A percentile compares a stretch with the other conserved stretches of the same genome.
Conservation (phyloP, 2,329 filamentous ascomycete species). For the Fusarium keratoplasticum region DNA sequence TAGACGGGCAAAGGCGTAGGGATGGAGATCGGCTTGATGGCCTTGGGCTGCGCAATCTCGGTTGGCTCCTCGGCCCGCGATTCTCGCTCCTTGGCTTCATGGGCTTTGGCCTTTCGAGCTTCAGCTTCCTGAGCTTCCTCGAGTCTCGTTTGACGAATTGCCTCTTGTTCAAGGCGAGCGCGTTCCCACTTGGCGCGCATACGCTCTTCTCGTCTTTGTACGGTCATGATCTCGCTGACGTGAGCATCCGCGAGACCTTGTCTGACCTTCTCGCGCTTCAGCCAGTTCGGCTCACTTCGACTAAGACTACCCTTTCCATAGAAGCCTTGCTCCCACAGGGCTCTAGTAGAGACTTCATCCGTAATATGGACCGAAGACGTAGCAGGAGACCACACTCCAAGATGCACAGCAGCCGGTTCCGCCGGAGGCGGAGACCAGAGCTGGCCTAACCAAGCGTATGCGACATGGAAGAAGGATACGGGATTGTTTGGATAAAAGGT, state of each 20-base stretch:
- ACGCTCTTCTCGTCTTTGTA: constrained; percentile 81
- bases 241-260: constrained; percentile 71
- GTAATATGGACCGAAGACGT: constrained; percentile 88
- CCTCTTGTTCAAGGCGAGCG: constrained; percentile 87
- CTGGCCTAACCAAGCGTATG: constrained; percentile 81
- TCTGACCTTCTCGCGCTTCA: constrained; percentile 82
- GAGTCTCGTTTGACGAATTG: constrained; percentile 75
- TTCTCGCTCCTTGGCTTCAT: constrained; percentile 14
- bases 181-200: constrained; percentile 90
- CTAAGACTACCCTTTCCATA: constrained; percentile 95
- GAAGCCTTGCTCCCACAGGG: constrained; percentile 96
- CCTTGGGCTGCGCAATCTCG: constrained; percentile 6
- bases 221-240: constrained; percentile 87
- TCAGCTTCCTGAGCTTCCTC: constrained; percentile 56
- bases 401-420: constrained; percentile 73
- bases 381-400: constrained; percentile 82
- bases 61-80: constrained; percentile 8
- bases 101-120: constrained; percentile 28
- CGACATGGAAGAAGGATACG: constrained; percentile 84
- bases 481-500: constrained; percentile 93
- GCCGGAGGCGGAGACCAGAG: constrained; percentile 73
- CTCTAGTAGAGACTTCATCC: constrained; percentile 79
- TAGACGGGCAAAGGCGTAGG: neutral
- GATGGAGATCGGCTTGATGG: constrained; percentile 4
- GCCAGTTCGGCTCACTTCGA: constrained; percentile 94